Conservation (phyloP, 257 asterid genomes). For the Oldenlandia corymbosa region DNA sequence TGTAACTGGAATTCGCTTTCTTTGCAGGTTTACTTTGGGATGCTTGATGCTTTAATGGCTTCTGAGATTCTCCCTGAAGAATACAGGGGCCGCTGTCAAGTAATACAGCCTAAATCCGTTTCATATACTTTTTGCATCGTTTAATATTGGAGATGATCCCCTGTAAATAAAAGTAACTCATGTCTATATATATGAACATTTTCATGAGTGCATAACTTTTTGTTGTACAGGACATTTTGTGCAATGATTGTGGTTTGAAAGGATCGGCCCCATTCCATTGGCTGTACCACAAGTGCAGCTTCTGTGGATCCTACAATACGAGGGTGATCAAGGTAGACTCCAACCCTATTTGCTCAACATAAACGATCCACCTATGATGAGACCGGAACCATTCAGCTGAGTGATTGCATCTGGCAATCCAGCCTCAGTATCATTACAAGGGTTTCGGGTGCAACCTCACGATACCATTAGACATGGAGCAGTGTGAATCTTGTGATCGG, state of each 20-base stretch:
- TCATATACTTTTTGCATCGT: not conserved
- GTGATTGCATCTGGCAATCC: not conserved
- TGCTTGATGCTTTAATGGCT: constrained; percentile 94
- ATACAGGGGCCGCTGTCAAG: constrained; percentile 76
- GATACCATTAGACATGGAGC: not conserved
- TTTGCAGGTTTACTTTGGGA: constrained; percentile 81
- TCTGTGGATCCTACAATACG: constrained; percentile 81
- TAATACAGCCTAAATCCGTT: constrained; percentile 16
- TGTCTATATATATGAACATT: not conserved
- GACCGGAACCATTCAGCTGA: constrained; percentile 8
- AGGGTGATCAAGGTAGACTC: constrained; percentile 80
- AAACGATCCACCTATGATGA: constrained; percentile 13
- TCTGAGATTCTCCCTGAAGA: constrained; percentile 93
- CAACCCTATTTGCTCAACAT: constrained; percentile 48
- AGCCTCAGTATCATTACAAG: not conserved
- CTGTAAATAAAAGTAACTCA: not conserved
- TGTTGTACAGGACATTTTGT: constrained; percentile 59
- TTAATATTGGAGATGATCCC: not conserved
- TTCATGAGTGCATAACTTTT: not conserved
- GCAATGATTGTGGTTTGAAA: constrained; percentile 80
- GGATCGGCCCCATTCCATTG: constrained; percentile 88
- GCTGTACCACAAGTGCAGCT: constrained; percentile 88
- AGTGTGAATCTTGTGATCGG: not conserved
- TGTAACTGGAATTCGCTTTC: constrained; percentile 4
- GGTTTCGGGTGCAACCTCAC: not conserved